These are phyloP conservation scores for Zygoascus meyerae DNA, from an alignment of 1,139 yeast species.

Conservation along the genomic window DNA sequence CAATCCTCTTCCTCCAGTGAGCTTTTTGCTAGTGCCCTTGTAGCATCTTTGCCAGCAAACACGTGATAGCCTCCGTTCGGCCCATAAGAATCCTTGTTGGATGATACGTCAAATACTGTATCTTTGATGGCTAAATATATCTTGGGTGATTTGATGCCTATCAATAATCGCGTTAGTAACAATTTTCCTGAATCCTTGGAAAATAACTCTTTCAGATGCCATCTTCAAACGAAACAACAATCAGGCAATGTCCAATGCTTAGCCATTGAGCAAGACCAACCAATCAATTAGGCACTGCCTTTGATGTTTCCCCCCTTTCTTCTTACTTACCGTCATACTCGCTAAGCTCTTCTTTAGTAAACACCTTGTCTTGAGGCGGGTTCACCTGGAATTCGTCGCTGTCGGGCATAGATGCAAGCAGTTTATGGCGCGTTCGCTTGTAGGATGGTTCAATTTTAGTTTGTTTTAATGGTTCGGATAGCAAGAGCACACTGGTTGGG, in stretches of 20 bases:
- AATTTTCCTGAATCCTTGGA: background rate
- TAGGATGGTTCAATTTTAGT: no score
- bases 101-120: conserved; percentile 67
- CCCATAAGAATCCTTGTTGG: conserved; percentile 62
- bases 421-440: no score
- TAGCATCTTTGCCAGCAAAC: conserved; percentile 72
- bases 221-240: background rate
- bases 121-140: conserved; percentile 74
- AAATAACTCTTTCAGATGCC: background rate
- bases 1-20: conserved; percentile 53
- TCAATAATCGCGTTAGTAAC: background rate
- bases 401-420: background rate
- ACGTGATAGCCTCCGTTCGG: conserved; percentile 68
- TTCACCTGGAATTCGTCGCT: conserved; percentile 27
- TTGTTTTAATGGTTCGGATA: no score
- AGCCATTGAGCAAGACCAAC: background rate
- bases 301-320: background rate
- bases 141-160: conserved; percentile 39
- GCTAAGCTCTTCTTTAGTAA: conserved; percentile 39
- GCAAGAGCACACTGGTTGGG: no score
- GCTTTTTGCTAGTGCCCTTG: conserved; percentile 59
- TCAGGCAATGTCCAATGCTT: no score
- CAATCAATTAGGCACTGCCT: background rate
- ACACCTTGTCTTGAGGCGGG: conserved; percentile 43
- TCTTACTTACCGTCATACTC: conserved; percentile 42